These are phyloP conservation scores for Puccinia novopanici DNA, from an alignment of 1,284 basidiomycete genomes.

Conservation along the genomic window DNA sequence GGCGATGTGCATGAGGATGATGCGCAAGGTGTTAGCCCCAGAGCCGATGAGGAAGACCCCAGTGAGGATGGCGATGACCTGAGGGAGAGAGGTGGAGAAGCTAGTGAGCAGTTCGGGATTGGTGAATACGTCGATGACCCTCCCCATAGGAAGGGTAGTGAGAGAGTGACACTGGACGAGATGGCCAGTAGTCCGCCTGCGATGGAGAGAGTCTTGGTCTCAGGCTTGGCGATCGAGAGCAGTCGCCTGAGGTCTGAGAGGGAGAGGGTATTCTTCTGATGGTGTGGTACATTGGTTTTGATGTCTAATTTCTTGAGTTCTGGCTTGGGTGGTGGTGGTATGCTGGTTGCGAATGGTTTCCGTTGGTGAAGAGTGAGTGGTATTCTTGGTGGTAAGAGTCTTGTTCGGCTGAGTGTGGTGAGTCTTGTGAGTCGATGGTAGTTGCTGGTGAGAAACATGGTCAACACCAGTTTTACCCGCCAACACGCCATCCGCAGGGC, in stretches of 20 bases:
- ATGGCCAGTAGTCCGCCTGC: slow-evolving; percentile 56
- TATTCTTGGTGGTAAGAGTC: background rate
- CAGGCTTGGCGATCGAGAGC: slow-evolving; percentile 56
- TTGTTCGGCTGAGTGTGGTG: background rate
- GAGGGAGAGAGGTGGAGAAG: slow-evolving; percentile 68
- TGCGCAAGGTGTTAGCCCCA: slow-evolving; percentile 79
- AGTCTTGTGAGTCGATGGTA: background rate
- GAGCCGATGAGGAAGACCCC: slow-evolving; percentile 84
- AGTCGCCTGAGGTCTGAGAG: slow-evolving; percentile 52
- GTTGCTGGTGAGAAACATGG: too few species aligned
- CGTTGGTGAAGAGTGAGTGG: background rate
- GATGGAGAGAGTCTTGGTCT: slow-evolving; percentile 56
- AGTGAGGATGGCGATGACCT: slow-evolving; percentile 76
- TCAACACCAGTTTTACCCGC: too few species aligned
- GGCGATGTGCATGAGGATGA: slow-evolving; percentile 81
- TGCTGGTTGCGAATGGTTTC: too few species aligned
- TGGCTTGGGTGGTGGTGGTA: too few species aligned
- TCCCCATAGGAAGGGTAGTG: slow-evolving; percentile 83
- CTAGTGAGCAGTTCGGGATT: slow-evolving; percentile 63
- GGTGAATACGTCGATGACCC: slow-evolving; percentile 87
- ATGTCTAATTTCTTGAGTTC: background rate
- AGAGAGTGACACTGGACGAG: slow-evolving; percentile 73
- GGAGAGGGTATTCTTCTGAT: background rate
- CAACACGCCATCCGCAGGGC: too few species aligned
- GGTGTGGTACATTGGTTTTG: too few species aligned